Base-by-base conservation (phyloP, 148 eudicot species). In the Dianthus caryophyllus region DNA sequence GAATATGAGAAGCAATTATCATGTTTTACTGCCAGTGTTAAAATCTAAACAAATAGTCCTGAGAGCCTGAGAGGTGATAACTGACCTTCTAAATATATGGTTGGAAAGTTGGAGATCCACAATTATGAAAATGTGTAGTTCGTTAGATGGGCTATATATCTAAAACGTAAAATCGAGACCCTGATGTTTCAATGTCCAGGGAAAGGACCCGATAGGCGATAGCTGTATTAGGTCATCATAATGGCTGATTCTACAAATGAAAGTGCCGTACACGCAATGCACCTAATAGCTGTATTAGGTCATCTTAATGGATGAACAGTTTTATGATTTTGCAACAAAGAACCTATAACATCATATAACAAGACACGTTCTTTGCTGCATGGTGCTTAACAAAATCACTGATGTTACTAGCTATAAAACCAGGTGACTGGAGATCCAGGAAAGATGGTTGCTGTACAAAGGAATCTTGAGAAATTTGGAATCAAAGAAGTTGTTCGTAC, bases 371-470 rank as follows among this genome's bases (percentile, higher is more conserved):
- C n/a, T n/a, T 63, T 31, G 9, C n/a, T 18, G 5, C 15, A 21
- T 21, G 24, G 27, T 26, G 13, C 66, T 48, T 31, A 15, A 41
- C 22, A 20, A 52, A 56, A 21, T 65, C 43, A 26, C 50, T 73
- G n/a, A 41, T 33, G 7, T 33, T 21, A 51, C 31, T 36, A 66
- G 52, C 68, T 30, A 38, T 22, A 36, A 70, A 61, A 70, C 52
- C 69, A 92, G 96, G 96, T 89, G 47, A 92, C 97, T 18, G 97
- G 97, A 76, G 96, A 92, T 68, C 96, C 97, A 58, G 97, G 97
- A 48, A 92, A 92, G 81, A 82, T 88, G 78, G 93, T 80, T 70
- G 97, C 93, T 51, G 86, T 92, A 44, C 80, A 70, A 70, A 92
- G 85, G 73, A 92, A 92, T 71, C 66, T 92, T 52, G 77, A 71